Base-by-base conservation (phyloP, 208 protist species). In the Leishmania aethiopica region DNA sequence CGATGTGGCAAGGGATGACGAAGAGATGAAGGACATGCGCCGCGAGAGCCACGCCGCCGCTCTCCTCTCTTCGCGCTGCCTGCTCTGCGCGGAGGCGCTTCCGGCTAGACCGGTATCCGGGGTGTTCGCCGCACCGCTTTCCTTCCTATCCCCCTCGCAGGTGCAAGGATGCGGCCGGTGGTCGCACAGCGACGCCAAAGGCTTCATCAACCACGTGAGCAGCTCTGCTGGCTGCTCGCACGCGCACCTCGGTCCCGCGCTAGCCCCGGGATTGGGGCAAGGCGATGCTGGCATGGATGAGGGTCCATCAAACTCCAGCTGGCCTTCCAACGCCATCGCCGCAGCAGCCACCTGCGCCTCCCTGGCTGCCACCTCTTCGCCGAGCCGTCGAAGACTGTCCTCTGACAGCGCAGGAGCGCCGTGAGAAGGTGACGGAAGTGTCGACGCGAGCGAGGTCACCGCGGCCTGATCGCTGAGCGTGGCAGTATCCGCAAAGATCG, bases 11-110 rank as follows among this genome's bases (percentile, higher is more conserved):
- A 70, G 32, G 0, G 71, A 32, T 3, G 81, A 85, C 42, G 81
- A 80, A 47, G 81, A 85, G 22, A 85, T 60, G 32, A 85, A 85
- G 13, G 81, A 85, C n/a, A 81, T n/a, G 13, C 81, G 81, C n/a
- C 77, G 77, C 5, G 77, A 74, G 15, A 78, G 25, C 77, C 81
- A 81, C 35, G 70, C 17, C 28, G 57, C 57, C 49, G 81, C 66
- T 32, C 22, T 57, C 37, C 53, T 57, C 55, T 64, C 8, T 7
- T 75, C 71, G 2, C 42, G 28, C 35, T 75, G 71, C 37, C 55
- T 22, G 37, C 19, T 19, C 45, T 53, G 77, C 15, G 8, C 69
- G 25, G 69, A 1, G 3, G 32, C 49, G 32, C 19, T 80, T 15
- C 19, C 47, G 2, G 51, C 57, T 11, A 19, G 1, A 5, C 0